Conservation (phyloP, 768 basidiomycete species). For the Tylopilus balloui region DNA sequence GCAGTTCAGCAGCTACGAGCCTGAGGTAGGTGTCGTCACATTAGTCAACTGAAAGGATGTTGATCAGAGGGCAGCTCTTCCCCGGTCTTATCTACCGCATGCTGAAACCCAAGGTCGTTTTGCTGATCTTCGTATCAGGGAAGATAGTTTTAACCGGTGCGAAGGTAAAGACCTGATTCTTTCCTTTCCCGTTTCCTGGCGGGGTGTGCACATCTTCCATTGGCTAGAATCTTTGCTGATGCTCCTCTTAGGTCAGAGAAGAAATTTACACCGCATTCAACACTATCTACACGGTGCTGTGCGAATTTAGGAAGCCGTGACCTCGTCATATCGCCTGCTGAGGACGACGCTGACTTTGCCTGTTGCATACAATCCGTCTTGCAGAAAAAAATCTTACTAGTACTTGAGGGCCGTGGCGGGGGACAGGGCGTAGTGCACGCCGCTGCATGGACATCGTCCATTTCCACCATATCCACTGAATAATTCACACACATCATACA, state of each 20-base stretch:
- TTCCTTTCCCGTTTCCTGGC: not conserved
- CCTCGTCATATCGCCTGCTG: not conserved
- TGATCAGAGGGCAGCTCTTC: constrained; percentile 63
- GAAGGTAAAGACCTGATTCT: constrained; percentile 61
- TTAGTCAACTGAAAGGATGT: not conserved
- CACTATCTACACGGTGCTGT: constrained; percentile 96
- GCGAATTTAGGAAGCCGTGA: constrained; percentile 87
- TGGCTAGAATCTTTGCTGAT: constrained; percentile 40
- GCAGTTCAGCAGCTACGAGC: constrained; percentile 96
- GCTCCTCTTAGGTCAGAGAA: constrained; percentile 77
- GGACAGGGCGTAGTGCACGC: constrained; percentile 32
- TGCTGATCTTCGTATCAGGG: constrained; percentile 97
- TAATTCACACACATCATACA: constrained; percentile 26
- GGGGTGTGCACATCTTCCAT: not conserved
- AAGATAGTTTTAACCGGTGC: constrained; percentile 99
- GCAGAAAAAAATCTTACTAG: constrained; percentile 21
- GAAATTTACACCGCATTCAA: constrained; percentile 99
- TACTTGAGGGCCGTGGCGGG: constrained; percentile 28
- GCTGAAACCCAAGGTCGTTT: constrained; percentile 99
- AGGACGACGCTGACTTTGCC: not conserved
- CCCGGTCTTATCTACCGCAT: constrained; percentile 98
- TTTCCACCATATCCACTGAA: constrained; percentile 25
- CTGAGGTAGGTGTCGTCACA: constrained; percentile 62
- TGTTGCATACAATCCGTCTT: not conserved
- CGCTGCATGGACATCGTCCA: constrained; percentile 30